Percentiles rank a stretch among this genome's conserved stretches.
Evolutionary conservation across 2,329 filamentous ascomycete species (phyloP).

Genomic region (Leptographium lundbergii): DNA sequence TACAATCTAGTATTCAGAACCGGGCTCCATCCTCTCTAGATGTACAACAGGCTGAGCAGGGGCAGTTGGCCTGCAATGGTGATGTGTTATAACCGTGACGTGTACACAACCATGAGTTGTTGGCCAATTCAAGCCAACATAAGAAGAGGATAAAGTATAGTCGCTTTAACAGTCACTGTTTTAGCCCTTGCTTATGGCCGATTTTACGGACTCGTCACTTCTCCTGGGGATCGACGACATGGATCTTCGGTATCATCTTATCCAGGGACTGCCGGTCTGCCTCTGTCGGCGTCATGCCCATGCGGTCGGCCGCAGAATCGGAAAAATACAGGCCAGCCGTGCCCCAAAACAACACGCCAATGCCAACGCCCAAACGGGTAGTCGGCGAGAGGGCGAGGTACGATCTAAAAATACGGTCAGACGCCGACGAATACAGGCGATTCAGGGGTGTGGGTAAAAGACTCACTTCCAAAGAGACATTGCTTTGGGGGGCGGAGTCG

Average conservation of each 20-base stretch:
- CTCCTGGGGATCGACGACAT: slow-evolving; percentile 38
- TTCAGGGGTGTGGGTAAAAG: neutral
- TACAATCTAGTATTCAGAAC: too few species aligned
- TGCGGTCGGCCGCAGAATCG: slow-evolving; percentile 58
- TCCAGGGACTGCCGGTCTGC: slow-evolving; percentile 58
- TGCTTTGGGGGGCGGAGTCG: neutral
- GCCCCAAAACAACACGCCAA: slow-evolving; percentile 67
- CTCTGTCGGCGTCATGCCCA: slow-evolving; percentile 60
- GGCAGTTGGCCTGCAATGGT: too few species aligned
- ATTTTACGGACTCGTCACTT: neutral
- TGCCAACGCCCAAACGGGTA: slow-evolving; percentile 59
- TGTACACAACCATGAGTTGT: neutral
- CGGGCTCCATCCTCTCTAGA: too few species aligned
- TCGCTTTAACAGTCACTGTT: neutral
- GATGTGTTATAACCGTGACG: too few species aligned
- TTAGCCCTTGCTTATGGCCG: neutral
- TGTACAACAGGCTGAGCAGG: too few species aligned
- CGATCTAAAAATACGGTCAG: slow-evolving; percentile 29
- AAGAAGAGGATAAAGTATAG: neutral
- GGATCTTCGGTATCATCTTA: slow-evolving; percentile 48
- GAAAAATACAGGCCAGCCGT: slow-evolving; percentile 58
- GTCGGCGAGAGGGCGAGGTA: slow-evolving; percentile 61
- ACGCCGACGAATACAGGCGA: neutral
- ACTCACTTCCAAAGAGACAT: slow-evolving; percentile 19
- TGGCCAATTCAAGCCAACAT: neutral